Evolutionary conservation across 768 basidiomycete species (phyloP).

Genomic region (Auricularia cornea): DNA sequence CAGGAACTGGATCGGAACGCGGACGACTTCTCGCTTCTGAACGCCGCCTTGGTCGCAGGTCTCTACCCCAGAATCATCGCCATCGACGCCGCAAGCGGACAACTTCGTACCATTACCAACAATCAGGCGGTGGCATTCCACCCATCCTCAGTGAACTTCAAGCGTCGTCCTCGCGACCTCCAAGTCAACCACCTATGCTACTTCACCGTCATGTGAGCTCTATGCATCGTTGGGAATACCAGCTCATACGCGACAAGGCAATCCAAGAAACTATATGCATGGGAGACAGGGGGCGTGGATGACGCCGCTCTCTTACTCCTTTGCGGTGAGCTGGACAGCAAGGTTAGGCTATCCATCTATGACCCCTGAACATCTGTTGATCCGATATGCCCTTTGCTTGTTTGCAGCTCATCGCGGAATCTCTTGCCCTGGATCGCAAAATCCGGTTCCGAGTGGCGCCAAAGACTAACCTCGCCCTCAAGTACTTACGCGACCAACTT

Average conservation of each 20-base stretch:
- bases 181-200: slow-evolving; percentile 68
- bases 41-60: slow-evolving; percentile 77
- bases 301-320: slow-evolving; percentile 73
- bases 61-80: slow-evolving; percentile 85
- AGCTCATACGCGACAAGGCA: slow-evolving; percentile 47
- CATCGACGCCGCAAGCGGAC: slow-evolving; percentile 50
- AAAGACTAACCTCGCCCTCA: slow-evolving; percentile 71
- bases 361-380: neutral
- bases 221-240: neutral
- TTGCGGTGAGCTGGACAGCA: slow-evolving; percentile 88
- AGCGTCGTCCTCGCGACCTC: slow-evolving; percentile 54
- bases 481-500: slow-evolving; percentile 63
- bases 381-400: neutral
- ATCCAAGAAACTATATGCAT: slow-evolving; percentile 85
- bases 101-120: slow-evolving; percentile 74
- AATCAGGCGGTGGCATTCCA: slow-evolving; percentile 75
- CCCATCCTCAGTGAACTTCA: slow-evolving; percentile 75
- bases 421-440: slow-evolving; percentile 77
- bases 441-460: slow-evolving; percentile 62
- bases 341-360: slow-evolving; percentile 36
- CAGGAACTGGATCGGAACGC: slow-evolving; percentile 62
- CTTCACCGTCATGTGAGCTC: slow-evolving; percentile 76
- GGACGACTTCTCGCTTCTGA: slow-evolving; percentile 44
- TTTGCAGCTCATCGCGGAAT: slow-evolving; percentile 60
- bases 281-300: slow-evolving; percentile 89